Conservation (phyloP, 2,329 filamentous ascomycete genomes). For the Fusarium hainanense region DNA sequence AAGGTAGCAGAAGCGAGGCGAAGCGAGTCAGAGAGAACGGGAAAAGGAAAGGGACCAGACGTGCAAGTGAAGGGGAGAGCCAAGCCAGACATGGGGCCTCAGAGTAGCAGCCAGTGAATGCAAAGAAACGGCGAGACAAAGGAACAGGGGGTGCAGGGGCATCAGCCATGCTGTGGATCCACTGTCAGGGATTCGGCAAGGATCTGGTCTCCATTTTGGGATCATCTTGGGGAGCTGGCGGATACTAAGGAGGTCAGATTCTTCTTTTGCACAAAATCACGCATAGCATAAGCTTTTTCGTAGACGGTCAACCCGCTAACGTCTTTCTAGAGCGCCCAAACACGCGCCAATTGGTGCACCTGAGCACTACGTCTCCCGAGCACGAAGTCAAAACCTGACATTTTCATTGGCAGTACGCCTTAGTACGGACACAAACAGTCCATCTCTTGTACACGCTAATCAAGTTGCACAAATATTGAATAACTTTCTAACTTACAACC, state of each 20-base stretch:
- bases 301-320: conserved; percentile 5
- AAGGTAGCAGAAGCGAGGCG: conserved; percentile 41
- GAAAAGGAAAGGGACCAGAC: conserved; percentile 36
- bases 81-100: conserved; percentile 23
- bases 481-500: not conserved
- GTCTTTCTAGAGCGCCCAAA: conserved; percentile 8
- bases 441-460: not conserved
- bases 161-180: conserved; percentile 17
- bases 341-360: conserved; percentile 16
- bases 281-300: conserved; percentile 21
- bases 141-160: conserved; percentile 34
- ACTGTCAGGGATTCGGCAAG: conserved; percentile 26
- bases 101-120: conserved; percentile 29
- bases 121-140: conserved; percentile 18
- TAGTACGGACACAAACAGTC: conserved; percentile 1
- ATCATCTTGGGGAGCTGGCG: conserved; percentile 22
- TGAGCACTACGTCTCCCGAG: not conserved
- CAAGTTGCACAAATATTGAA: conserved; percentile 5
- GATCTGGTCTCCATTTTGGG: conserved; percentile 33
- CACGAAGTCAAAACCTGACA: not conserved
- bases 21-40: conserved; percentile 43
- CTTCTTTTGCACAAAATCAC: conserved; percentile 32
- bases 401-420: not conserved
- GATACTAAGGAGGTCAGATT: conserved; percentile 14
- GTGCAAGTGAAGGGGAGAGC: conserved; percentile 32